Evolutionary conservation across 73 alveolate genomes (phyloP).

Genomic region (Uronychia setigera): DNA sequence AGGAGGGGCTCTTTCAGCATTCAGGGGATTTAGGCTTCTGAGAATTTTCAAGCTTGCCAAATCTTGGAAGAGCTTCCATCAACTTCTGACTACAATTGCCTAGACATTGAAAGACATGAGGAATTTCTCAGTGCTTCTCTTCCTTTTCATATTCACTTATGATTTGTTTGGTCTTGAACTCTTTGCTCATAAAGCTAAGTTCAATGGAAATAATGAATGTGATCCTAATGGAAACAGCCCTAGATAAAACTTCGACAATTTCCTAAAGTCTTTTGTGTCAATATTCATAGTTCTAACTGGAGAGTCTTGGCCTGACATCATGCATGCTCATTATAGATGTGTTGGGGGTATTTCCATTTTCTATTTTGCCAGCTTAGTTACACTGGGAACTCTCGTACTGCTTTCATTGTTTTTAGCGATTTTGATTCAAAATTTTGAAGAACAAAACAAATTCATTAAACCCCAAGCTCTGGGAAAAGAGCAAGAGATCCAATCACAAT

Average conservation of each 20-base stretch:
- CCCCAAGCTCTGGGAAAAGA: too few species aligned
- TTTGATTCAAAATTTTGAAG: constrained; percentile 57
- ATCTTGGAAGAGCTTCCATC: constrained; percentile 29
- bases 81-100: constrained; percentile 19
- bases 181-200: constrained; percentile 36
- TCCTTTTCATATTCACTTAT: constrained; percentile 9
- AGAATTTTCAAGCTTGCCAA: constrained; percentile 38
- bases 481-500: too few species aligned
- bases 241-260: constrained; percentile 15
- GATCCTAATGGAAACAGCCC: constrained; percentile 18
- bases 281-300: constrained; percentile 26
- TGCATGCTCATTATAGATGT: constrained; percentile 15
- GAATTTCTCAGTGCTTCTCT: too few species aligned
- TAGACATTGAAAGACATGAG: constrained; percentile 39
- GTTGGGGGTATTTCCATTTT: constrained; percentile 37
- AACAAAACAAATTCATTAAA: too few species aligned
- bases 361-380: constrained; percentile 33
- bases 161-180: constrained; percentile 33
- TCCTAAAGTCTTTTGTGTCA: constrained; percentile 13
- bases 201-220: background rate
- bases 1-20: constrained; percentile 50
- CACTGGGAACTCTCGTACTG: constrained; percentile 43
- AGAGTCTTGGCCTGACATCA: constrained; percentile 27
- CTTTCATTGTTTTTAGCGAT: constrained; percentile 58
- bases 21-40: constrained; percentile 20